Conservation (phyloP, 306 rosid genomes). For the Boehmeria nivea region DNA sequence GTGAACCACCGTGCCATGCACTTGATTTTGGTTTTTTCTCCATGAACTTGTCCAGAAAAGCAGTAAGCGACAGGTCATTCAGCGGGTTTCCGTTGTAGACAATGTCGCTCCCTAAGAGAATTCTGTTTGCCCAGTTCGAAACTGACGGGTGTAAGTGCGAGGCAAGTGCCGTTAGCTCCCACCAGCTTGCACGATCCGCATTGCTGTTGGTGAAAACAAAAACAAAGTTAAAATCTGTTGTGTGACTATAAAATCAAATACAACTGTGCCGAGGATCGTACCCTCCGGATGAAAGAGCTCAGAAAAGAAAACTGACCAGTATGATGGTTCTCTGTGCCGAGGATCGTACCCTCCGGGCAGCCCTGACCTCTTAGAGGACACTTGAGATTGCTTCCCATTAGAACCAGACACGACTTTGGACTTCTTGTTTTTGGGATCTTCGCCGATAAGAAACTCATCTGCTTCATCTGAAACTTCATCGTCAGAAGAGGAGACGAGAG, state of each 20-base stretch:
- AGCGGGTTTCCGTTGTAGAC: conserved; percentile 88
- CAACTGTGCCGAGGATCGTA: conserved; percentile 65
- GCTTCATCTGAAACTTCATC: conserved; percentile 59
- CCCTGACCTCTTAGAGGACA: conserved; percentile 33
- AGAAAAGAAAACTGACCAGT: conserved; percentile 47
- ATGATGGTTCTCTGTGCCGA: conserved; percentile 75
- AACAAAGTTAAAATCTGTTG: neutral
- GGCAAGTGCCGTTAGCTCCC: conserved; percentile 86
- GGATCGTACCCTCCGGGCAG: conserved; percentile 88
- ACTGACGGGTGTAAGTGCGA: conserved; percentile 93
- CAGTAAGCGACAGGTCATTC: conserved; percentile 64
- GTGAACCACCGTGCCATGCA: conserved; percentile 94
- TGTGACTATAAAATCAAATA: neutral
- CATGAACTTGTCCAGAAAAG: conserved; percentile 95
- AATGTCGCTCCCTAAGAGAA: conserved; percentile 85
- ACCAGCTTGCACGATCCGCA: conserved; percentile 86
- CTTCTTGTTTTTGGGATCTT: conserved; percentile 29
- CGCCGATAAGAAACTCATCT: conserved; percentile 46
- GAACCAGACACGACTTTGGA: conserved; percentile 21
- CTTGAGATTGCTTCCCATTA: conserved; percentile 29
- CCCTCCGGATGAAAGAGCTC: conserved; percentile 46
- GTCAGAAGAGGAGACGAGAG: conserved; percentile 47
- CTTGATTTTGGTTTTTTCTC: conserved; percentile 85
- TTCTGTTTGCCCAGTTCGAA: conserved; percentile 79
- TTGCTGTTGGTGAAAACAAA: conserved; percentile 46